Conservation (phyloP, 768 basidiomycete genomes). For the Leccinum obscurum region DNA sequence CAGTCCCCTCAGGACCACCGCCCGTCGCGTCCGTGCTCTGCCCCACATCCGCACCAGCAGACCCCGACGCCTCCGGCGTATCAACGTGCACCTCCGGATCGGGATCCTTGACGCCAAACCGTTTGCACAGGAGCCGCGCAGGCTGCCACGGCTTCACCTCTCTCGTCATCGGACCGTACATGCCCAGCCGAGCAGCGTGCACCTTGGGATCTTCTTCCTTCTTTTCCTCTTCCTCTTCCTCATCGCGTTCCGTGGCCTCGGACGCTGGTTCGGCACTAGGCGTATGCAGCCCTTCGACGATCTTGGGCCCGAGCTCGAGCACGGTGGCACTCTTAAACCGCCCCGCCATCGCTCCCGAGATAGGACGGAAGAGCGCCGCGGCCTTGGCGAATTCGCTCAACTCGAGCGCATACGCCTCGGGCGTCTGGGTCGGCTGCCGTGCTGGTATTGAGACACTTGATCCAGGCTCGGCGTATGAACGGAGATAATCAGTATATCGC, state of each 20-base stretch:
- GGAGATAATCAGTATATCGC: conserved; percentile 82
- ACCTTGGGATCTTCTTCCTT: conserved; percentile 74
- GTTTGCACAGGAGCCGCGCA: conserved; percentile 82
- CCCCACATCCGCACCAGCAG: conserved; percentile 17
- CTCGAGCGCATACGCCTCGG: conserved; percentile 78
- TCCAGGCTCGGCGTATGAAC: conserved; percentile 59
- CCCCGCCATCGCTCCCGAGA: conserved; percentile 89
- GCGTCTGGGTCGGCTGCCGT: conserved; percentile 55
- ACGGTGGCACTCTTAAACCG: conserved; percentile 85
- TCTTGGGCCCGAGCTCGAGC: conserved; percentile 62
- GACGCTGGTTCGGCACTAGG: conserved; percentile 41
- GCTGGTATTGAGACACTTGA: conserved; percentile 47
- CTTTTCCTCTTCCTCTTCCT: conserved; percentile 37
- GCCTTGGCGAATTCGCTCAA: conserved; percentile 84
- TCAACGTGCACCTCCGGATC: conserved; percentile 51
- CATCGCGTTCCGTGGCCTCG: conserved; percentile 42
- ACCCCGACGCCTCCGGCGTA: conserved; percentile 25
- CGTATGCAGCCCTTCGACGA: conserved; percentile 67
- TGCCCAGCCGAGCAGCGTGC: conserved; percentile 80
- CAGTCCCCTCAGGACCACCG: background rate
- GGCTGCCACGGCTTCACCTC: conserved; percentile 78
- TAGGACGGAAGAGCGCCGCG: conserved; percentile 88
- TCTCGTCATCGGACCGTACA: conserved; percentile 89
- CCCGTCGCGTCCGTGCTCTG: conserved; percentile 1
- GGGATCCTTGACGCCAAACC: conserved; percentile 88